phyloP scores from a whole-genome alignment of 2,329 filamentous ascomycete genomes.

The Cryphonectria parasitica region DNA sequence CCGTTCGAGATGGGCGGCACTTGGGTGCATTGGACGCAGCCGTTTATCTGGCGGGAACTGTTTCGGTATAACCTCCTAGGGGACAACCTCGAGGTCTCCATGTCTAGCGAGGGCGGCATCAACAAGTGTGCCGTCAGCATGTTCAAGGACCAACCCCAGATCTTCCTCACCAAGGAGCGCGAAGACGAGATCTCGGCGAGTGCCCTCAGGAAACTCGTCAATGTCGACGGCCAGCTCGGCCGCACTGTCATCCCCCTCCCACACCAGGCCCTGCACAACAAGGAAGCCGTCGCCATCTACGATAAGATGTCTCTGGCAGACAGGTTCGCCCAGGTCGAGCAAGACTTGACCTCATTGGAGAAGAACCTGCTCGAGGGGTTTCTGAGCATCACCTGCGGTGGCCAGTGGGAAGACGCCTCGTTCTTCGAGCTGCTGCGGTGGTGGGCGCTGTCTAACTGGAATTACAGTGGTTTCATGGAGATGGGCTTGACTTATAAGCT shows the following conservation, averaged over 20 bases:
- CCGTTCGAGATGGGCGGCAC: conserved; percentile 54
- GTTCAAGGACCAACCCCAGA: conserved; percentile 8
- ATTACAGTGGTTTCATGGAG: conserved; percentile 44
- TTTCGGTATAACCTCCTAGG: conserved; percentile 49
- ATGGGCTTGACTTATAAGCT: conserved; percentile 48
- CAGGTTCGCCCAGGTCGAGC: conserved; percentile 45
- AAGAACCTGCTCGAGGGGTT: conserved; percentile 45
- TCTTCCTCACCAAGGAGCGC: conserved; percentile 46
- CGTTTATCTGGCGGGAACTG: conserved; percentile 50
- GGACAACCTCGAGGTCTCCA: conserved; percentile 42
- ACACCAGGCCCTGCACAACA: conserved; percentile 41
- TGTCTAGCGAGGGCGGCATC: conserved; percentile 41
- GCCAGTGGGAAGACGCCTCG: conserved; percentile 47
- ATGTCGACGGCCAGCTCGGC: conserved; percentile 48
- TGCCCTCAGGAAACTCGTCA: conserved; percentile 47
- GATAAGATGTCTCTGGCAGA: conserved; percentile 47
- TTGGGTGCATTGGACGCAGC: conserved; percentile 51
- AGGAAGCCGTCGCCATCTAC: conserved; percentile 39
- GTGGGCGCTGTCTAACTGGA: conserved; percentile 50
- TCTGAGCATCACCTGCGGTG: conserved; percentile 45
- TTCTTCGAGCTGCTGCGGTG: conserved; percentile 54
- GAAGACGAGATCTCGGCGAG: conserved; percentile 42
- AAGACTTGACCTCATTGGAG: conserved; percentile 46
- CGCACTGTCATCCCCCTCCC: conserved; percentile 46
- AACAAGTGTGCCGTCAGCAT: conserved; percentile 47